Percentiles rank a stretch among this genome's conserved stretches.
phyloP scores from a whole-genome alignment of 371 early-diverging fungal species.

The Zopfochytrium polystomum region DNA sequence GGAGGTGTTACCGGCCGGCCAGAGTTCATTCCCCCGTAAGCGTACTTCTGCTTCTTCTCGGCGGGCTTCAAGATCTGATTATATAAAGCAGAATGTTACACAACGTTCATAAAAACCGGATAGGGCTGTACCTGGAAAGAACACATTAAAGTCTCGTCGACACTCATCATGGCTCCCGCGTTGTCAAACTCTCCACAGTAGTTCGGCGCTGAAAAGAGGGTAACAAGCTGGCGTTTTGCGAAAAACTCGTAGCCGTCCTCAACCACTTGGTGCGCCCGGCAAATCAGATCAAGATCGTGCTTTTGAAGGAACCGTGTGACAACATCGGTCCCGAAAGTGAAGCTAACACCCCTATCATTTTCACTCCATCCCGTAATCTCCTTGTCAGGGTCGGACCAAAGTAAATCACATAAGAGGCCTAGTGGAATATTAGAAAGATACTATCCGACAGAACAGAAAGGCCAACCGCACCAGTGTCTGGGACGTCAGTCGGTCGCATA shows the following conservation, averaged over 20 bases:
- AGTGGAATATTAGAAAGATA: too few relatives aligned
- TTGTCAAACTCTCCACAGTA: constrained; percentile 96
- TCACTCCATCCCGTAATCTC: constrained; percentile 83
- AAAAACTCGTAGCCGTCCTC: constrained; percentile 96
- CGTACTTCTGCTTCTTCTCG: constrained; percentile 72
- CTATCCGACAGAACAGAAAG: too few relatives aligned
- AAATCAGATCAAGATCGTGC: constrained; percentile 88
- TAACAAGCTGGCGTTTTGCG: constrained; percentile 88
- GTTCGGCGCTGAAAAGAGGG: constrained; percentile 93
- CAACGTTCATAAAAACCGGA: too few relatives aligned
- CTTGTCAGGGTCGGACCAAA: constrained; percentile 96
- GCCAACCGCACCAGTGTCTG: constrained; percentile 73
- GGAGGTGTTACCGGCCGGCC: constrained; percentile 63
- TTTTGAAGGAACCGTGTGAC: constrained; percentile 86
- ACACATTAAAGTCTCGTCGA: constrained; percentile 87
- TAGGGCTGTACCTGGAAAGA: constrained; percentile 55
- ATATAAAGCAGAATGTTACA: too few relatives aligned
- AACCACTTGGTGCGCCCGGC: constrained; percentile 95
- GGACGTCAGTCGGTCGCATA: constrained; percentile 92
- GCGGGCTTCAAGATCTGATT: constrained; percentile 72
- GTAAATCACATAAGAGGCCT: constrained; percentile 86
- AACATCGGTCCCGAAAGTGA: constrained; percentile 84
- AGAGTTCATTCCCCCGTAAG: constrained; percentile 52
- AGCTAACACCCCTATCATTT: constrained; percentile 89
- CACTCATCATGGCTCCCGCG: constrained; percentile 97